phyloP scores from a whole-genome alignment of 2,329 filamentous ascomycete genomes.

The Iodosphaeria phyllophila region DNA sequence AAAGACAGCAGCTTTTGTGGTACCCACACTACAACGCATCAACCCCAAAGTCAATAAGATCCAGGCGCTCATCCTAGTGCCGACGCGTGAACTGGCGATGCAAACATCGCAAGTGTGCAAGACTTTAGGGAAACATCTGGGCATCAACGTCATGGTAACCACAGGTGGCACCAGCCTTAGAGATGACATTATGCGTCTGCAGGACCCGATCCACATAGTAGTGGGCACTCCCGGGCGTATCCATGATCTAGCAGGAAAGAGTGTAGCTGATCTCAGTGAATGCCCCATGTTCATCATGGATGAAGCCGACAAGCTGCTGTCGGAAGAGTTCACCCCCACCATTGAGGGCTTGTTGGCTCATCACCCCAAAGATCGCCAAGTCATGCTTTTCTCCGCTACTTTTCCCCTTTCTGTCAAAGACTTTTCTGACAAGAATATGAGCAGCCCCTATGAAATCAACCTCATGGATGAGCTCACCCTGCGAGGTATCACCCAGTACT shows the following conservation, averaged over 20 bases:
- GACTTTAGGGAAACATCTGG: slow-evolving; percentile 89
- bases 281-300: slow-evolving; percentile 99
- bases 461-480: slow-evolving; percentile 98
- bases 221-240: slow-evolving; percentile 95
- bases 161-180: slow-evolving; percentile 89
- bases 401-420: slow-evolving; percentile 95
- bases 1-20: slow-evolving; percentile 96
- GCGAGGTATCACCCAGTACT: slow-evolving; percentile 96
- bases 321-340: slow-evolving; percentile 88
- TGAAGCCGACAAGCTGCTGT: slow-evolving; percentile 94
- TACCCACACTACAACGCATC: slow-evolving; percentile 85
- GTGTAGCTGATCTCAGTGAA: slow-evolving; percentile 86
- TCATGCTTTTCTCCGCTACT: slow-evolving; percentile 98
- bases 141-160: slow-evolving; percentile 97
- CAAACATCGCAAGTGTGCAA: slow-evolving; percentile 99
- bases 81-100: slow-evolving; percentile 88
- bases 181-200: slow-evolving; percentile 89
- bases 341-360: slow-evolving; percentile 92
- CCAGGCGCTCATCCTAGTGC: slow-evolving; percentile 89
- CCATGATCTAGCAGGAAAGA: slow-evolving; percentile 88
- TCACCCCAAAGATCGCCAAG: slow-evolving; percentile 91
- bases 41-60: slow-evolving; percentile 95
- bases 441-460: slow-evolving; percentile 92
- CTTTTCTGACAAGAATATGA: slow-evolving; percentile 98
- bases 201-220: slow-evolving; percentile 90